Conservation (phyloP, 306 rosid species). For the Medicago truncatula region DNA sequence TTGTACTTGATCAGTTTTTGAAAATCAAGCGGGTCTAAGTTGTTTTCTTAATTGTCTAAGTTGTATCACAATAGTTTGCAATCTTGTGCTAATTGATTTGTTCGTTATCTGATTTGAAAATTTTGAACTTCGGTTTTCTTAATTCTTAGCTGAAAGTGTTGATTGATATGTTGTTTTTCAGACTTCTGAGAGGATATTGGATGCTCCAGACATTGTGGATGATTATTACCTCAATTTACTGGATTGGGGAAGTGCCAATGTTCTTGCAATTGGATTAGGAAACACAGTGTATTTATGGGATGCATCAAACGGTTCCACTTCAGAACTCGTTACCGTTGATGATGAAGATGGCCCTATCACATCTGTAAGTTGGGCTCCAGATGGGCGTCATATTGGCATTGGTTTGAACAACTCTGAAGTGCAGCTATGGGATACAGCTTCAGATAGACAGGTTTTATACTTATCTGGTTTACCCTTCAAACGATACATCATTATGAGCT, state of each 20-base stretch:
- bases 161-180: slow-evolving; percentile 23
- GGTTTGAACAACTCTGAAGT: slow-evolving; percentile 82
- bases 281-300: slow-evolving; percentile 80
- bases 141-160: too few relatives aligned
- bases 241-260: slow-evolving; percentile 85
- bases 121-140: too few relatives aligned
- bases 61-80: too few relatives aligned
- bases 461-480: background rate
- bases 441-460: slow-evolving; percentile 60
- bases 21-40: background rate
- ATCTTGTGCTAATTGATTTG: slow-evolving; percentile 17
- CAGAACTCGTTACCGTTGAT: slow-evolving; percentile 73
- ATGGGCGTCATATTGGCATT: slow-evolving; percentile 78
- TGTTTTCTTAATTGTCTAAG: background rate
- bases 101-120: too few relatives aligned
- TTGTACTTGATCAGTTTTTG: background rate
- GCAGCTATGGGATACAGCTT: slow-evolving; percentile 77
- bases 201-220: slow-evolving; percentile 86
- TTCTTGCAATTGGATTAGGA: slow-evolving; percentile 84
- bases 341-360: slow-evolving; percentile 83
- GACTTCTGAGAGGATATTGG: slow-evolving; percentile 85
- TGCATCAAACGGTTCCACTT: slow-evolving; percentile 72
- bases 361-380: slow-evolving; percentile 83
- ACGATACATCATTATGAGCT: background rate
- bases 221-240: slow-evolving; percentile 81